These are phyloP conservation scores for Aspergillus carlsbadensis DNA, from an alignment of 495 filamentous ascomycete genomes.

Conservation along the genomic window DNA sequence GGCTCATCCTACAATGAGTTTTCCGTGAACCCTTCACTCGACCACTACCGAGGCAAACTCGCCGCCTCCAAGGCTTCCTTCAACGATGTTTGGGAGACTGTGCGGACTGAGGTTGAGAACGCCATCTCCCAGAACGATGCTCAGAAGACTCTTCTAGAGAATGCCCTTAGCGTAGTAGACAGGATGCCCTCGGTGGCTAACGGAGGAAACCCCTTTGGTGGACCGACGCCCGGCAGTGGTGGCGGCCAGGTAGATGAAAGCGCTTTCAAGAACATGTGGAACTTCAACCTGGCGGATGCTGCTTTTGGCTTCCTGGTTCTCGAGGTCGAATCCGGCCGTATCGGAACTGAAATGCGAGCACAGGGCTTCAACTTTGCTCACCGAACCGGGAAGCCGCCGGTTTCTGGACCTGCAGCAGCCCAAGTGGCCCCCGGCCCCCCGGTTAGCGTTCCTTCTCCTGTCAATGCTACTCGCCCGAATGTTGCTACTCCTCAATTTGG, in stretches of 20 bases:
- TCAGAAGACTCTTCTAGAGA: conserved; percentile 84
- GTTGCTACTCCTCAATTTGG: conserved; percentile 42
- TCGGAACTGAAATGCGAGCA: conserved; percentile 96
- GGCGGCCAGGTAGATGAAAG: conserved; percentile 95
- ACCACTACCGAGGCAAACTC: conserved; percentile 98
- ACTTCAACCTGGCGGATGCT: conserved; percentile 98
- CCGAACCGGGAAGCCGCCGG: conserved; percentile 55
- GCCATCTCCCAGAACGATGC: conserved; percentile 90
- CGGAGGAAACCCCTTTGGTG: conserved; percentile 95
- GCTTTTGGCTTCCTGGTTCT: conserved; percentile 95
- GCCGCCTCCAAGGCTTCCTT: conserved; percentile 99
- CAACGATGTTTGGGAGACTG: conserved; percentile 99
- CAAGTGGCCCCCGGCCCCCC: conserved; percentile 41
- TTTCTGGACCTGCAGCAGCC: conserved; percentile 32
- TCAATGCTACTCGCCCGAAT: conserved; percentile 16
- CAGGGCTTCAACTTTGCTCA: conserved; percentile 99
- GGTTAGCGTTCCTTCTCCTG: conserved; percentile 27
- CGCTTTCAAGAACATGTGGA: conserved; percentile 99
- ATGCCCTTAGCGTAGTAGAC: conserved; percentile 84
- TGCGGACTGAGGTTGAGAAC: conserved; percentile 89
- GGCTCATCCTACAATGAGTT: conserved; percentile 99
- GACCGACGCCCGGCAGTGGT: conserved; percentile 68
- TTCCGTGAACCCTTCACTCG: conserved; percentile 95
- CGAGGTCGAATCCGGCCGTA: conserved; percentile 89
- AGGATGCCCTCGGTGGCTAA: conserved; percentile 96